Evolutionary conservation across 73 alveolate genomes (phyloP), one percentile per base, ranked within the genome.

Genomic region (Tetrahymena thermophila): DNA sequence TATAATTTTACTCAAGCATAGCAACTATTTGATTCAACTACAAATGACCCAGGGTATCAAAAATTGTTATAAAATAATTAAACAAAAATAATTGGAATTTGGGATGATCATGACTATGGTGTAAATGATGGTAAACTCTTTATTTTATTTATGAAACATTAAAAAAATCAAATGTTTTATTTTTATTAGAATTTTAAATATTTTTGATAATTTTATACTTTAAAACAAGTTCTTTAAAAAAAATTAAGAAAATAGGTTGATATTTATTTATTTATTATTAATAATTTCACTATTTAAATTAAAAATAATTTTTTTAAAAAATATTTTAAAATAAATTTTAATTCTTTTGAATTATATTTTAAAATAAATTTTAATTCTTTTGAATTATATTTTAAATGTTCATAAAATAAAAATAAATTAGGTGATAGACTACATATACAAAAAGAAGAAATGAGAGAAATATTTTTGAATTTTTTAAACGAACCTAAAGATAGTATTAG

Each of bases 101-200:
- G 89, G 89, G 89, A 71, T 71, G 89, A 71, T 71, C 89, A 71
- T n/a, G 89, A 71, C n/a, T 71, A 71, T 71, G 89, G 89, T 13
- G 37, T 71, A 28, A 71, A 71, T 71, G 89, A 71, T 71, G 89
- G 89, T 71, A 71, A 71, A 28, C 4, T 4, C n/a, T 71, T 9
- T 25, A 17, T n/a, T 71, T 50, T 50, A 19, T 50, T 50, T 50
- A 19, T 1, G 15, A 44, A 44, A 11, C 23, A 44, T 44, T 4
- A 3, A 37, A 4, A 37, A 37, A 37, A 37, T 37, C 3, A 37
- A 37, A 3, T 37, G 3, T 37, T 37, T 37, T 37, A 7, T 37
- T 4, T 3, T 4, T 4, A 7, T 7, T 37, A 37, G 3, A 37
- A 37, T 37, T 37, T 37, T 37, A 37, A 37, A 37, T 37, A 37